Conservation (phyloP, 140 eudicot genomes). For the Senecio squalidus region DNA sequence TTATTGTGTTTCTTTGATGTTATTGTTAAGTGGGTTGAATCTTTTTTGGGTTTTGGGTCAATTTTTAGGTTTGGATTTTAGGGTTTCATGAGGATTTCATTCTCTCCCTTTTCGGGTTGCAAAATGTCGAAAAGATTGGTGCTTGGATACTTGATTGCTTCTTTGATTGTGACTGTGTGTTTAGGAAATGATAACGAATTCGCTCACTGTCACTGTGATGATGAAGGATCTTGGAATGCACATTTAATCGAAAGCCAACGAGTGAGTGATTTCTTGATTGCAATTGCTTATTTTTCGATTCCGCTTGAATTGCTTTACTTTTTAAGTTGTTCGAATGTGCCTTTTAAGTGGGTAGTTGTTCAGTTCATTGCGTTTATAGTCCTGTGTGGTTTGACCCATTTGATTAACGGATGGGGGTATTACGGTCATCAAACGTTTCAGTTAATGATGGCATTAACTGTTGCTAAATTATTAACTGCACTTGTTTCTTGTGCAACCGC, state of each 20-base stretch:
- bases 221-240: conserved; percentile 67
- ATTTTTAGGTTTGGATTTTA: not conserved
- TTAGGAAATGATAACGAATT: conserved; percentile 36
- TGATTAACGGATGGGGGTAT: conserved; percentile 86
- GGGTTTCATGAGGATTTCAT: conserved; percentile 13
- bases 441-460: conserved; percentile 67
- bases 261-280: conserved; percentile 86
- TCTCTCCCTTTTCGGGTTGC: conserved; percentile 20
- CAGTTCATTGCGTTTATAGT: conserved; percentile 76
- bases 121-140: conserved; percentile 33
- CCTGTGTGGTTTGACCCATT: conserved; percentile 88
- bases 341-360: conserved; percentile 90
- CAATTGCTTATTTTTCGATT: conserved; percentile 83
- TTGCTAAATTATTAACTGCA: conserved; percentile 69
- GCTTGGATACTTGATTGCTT: conserved; percentile 25
- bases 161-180: conserved; percentile 20
- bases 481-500: conserved; percentile 89
- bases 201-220: conserved; percentile 70
- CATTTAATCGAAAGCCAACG: conserved; percentile 66
- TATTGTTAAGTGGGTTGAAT: conserved; percentile 15
- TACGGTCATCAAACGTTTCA: conserved; percentile 78
- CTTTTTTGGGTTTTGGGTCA: not conserved
- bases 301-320: conserved; percentile 83
- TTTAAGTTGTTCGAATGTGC: conserved; percentile 71
- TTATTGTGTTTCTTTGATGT: conserved; percentile 13